Conservation (phyloP, 192 early-diverging fungal species). For the Umbelopsis ramanniana region DNA sequence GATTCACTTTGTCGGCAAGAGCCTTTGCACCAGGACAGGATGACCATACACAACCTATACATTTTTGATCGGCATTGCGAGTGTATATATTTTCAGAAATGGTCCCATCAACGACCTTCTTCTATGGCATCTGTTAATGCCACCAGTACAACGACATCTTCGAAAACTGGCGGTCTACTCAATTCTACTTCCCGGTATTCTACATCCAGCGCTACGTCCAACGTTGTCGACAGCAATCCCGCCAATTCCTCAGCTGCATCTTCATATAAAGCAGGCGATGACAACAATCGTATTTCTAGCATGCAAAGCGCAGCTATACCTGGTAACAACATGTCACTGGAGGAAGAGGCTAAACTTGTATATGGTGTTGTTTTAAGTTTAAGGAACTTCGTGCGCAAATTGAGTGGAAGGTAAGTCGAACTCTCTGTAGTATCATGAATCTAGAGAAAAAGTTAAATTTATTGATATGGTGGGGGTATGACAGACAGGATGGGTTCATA, state of each 20-base stretch:
- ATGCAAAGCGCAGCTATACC: conserved; percentile 40
- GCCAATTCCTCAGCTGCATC: conserved; percentile 33
- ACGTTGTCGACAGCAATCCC: conserved; percentile 24
- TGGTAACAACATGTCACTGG: conserved; percentile 59
- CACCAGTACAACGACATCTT: conserved; percentile 34
- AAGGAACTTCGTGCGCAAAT: conserved; percentile 85
- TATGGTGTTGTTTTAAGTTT: conserved; percentile 95
- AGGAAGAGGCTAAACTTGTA: conserved; percentile 93
- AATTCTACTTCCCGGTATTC: conserved; percentile 51
- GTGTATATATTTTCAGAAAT: conserved; percentile 87
- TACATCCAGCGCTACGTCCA: conserved; percentile 34
- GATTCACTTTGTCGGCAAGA: too few relatives aligned
- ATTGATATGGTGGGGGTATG: neutral
- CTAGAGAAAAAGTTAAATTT: neutral
- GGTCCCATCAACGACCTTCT: conserved; percentile 57
- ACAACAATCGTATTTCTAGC: neutral
- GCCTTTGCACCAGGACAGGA: conserved; percentile 7
- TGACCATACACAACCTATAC: conserved; percentile 82
- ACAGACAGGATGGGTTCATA: conserved; percentile 68
- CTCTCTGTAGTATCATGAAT: neutral
- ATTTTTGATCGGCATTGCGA: conserved; percentile 95
- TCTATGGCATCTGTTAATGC: conserved; percentile 39
- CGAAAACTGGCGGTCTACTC: conserved; percentile 41
- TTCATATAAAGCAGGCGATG: conserved; percentile 19
- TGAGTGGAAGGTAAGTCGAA: conserved; percentile 57